Evolutionary conservation across 148 eudicot species (phyloP).

Genomic region (Chenopodium formosanum): DNA sequence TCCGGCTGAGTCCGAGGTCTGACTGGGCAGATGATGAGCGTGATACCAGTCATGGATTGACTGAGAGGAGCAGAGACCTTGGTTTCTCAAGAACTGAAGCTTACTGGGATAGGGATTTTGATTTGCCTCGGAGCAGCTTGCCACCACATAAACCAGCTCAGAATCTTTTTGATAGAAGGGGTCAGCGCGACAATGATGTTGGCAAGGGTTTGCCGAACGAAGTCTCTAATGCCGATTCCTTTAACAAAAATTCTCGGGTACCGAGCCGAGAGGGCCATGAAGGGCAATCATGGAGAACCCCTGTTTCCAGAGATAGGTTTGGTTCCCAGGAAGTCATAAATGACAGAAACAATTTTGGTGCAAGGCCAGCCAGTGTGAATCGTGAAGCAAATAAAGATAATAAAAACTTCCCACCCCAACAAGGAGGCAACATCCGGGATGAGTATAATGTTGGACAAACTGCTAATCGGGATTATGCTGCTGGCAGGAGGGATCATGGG

Average conservation of each 20-base stretch:
- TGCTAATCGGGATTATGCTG: slow-evolving; percentile 35
- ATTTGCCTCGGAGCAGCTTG: slow-evolving; percentile 58
- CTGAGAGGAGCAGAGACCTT: slow-evolving; percentile 52
- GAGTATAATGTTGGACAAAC: slow-evolving; percentile 30
- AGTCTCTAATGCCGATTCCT: slow-evolving; percentile 51
- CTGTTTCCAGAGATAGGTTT: slow-evolving; percentile 40
- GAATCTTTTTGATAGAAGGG: slow-evolving; percentile 53
- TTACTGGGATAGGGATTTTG: slow-evolving; percentile 89
- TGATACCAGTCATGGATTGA: slow-evolving; percentile 77
- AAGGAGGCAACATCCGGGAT: slow-evolving; percentile 44
- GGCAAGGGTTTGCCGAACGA: slow-evolving; percentile 51
- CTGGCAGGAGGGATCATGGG: slow-evolving; percentile 55
- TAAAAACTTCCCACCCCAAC: slow-evolving; percentile 40
- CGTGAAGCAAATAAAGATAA: slow-evolving; percentile 43
- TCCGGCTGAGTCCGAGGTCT: slow-evolving; percentile 77
- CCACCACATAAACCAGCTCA: slow-evolving; percentile 59
- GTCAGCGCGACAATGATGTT: slow-evolving; percentile 57
- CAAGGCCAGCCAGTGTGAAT: slow-evolving; percentile 37
- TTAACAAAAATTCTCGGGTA: slow-evolving; percentile 39
- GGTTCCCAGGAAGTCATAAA: slow-evolving; percentile 34
- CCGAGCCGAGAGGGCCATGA: slow-evolving; percentile 53
- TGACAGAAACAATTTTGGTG: slow-evolving; percentile 31
- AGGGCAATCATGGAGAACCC: slow-evolving; percentile 50
- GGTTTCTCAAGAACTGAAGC: slow-evolving; percentile 55
- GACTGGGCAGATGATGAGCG: slow-evolving; percentile 99